Conservation (phyloP, 345 rosid genomes). For the Lepidium africanum region DNA sequence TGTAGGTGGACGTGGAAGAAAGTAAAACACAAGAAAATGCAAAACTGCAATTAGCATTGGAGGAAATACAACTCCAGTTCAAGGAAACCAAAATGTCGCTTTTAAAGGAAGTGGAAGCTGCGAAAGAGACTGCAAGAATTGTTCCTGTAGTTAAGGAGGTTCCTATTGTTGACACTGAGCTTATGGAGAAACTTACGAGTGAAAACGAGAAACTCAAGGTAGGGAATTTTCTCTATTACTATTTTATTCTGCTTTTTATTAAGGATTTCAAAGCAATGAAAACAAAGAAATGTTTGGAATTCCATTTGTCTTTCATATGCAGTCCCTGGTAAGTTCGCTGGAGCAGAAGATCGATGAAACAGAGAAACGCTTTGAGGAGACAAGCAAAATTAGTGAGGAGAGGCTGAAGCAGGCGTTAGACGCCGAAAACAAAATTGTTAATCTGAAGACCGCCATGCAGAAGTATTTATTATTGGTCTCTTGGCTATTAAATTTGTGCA, state of each 20-base stretch:
- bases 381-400: slow-evolving; percentile 76
- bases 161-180: slow-evolving; percentile 52
- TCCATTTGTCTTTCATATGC: slow-evolving; percentile 23
- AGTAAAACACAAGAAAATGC: slow-evolving; percentile 81
- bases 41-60: slow-evolving; percentile 70
- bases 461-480: slow-evolving; percentile 37
- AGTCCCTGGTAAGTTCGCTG: slow-evolving; percentile 68
- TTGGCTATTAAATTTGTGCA: neutral
- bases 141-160: slow-evolving; percentile 73
- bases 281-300: slow-evolving; percentile 3
- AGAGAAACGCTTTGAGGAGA: slow-evolving; percentile 74
- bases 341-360: slow-evolving; percentile 84
- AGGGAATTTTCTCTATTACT: slow-evolving; percentile 7
- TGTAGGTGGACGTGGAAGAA: slow-evolving; percentile 81
- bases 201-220: slow-evolving; percentile 92
- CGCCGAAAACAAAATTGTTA: slow-evolving; percentile 70
- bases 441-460: slow-evolving; percentile 83
- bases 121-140: slow-evolving; percentile 47
- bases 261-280: neutral
- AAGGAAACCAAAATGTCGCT: slow-evolving; percentile 72
- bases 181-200: slow-evolving; percentile 60
- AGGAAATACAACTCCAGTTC: slow-evolving; percentile 66
- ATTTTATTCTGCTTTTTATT: neutral
- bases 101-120: slow-evolving; percentile 63
- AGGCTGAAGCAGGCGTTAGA: slow-evolving; percentile 85